Evolutionary conservation across 2,329 filamentous ascomycete genomes (phyloP), one percentile per base, ranked within the genome.

Genomic region (Apiospora pterosperma): DNA sequence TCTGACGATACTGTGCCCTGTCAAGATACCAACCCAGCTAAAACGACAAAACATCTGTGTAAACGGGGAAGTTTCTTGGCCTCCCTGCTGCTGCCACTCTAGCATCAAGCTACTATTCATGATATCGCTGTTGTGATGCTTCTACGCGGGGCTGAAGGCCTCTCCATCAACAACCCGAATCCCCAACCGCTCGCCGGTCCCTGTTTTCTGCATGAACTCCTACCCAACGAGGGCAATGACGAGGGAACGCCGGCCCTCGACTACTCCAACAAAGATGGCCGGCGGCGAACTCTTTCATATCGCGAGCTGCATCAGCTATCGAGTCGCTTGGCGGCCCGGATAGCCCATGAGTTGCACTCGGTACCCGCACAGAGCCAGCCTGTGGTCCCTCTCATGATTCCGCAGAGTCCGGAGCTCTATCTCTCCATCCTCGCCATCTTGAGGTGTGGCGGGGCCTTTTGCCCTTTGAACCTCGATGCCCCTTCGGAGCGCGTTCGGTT

Each of bases 381-480:
- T 19, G 77, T 97, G 39, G 83, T 97, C 41, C 93, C 94, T 0
- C 79, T 97, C 2, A 83, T 97, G 23, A 77, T 96, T 19, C 89
- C 90, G 2, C 94, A 97, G 77, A 91, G 87, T 16, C 87, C 90
- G 11, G 84, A 89, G 59, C 82, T 97, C 28, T 97, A 97, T 76
- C 83, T 96, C 64, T 84, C 92, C 1, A 85, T 92, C 67, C 76
- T 97, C 55, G 93, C 90, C 4, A 86, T 95, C 62, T 81, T 97
- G 59, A 93, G 94, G 75, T 88, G 89, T 14, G 94, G 94, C 7
- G 92, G 86, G 39, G 92, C 92, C 0, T 97, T 97, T 71, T 97
- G 93, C 69, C 93, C 94, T 0, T 79, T 97, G 64, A 90, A 90
- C 66, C 82, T 92, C 60, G 93, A 97, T 76, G 87, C 90, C 0